These are phyloP conservation scores for Alternaria sp. DNA, from an alignment of 2,329 filamentous ascomycete genomes.

Conservation along the genomic window DNA sequence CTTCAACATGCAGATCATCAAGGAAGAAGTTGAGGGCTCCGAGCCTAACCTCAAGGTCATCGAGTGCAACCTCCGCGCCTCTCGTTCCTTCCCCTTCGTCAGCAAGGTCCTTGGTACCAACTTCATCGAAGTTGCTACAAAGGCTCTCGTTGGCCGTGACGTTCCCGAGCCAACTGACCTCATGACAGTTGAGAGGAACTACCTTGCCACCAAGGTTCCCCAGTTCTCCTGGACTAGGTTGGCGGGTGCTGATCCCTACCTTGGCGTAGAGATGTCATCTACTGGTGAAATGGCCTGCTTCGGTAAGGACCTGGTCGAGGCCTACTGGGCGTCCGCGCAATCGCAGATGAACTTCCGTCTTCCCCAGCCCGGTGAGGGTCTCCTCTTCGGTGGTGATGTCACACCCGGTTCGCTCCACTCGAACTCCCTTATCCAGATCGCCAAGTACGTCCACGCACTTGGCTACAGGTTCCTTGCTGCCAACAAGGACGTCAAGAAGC, in stretches of 20 bases:
- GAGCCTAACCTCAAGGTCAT: constrained; percentile 89
- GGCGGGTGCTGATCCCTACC: constrained; percentile 94
- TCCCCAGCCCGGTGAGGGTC: constrained; percentile 90
- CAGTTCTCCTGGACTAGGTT: constrained; percentile 99
- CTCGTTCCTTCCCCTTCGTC: constrained; percentile 97
- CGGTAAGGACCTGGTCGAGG: constrained; percentile 92
- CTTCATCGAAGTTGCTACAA: constrained; percentile 95
- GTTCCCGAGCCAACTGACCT: constrained; percentile 86
- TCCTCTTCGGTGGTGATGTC: constrained; percentile 89
- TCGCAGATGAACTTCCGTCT: constrained; percentile 99
- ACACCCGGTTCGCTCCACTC: constrained; percentile 55
- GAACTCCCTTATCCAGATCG: constrained; percentile 75
- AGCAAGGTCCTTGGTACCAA: constrained; percentile 96
- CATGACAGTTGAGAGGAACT: constrained; percentile 88
- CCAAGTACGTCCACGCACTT: constrained; percentile 85
- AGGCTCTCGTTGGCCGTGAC: constrained; percentile 83
- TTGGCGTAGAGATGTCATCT: constrained; percentile 96
- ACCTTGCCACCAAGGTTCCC: constrained; percentile 95
- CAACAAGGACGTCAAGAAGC: constrained; percentile 78
- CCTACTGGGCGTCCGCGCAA: constrained; percentile 96
- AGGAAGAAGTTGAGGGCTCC: constrained; percentile 78
- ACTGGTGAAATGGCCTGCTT: constrained; percentile 99
- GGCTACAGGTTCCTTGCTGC: constrained; percentile 95
- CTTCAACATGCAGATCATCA: constrained; percentile 99
- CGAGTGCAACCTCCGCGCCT: constrained; percentile 96